phyloP scores from a whole-genome alignment of 2,329 filamentous ascomycete species.

The Zymoseptoria crescenta region DNA sequence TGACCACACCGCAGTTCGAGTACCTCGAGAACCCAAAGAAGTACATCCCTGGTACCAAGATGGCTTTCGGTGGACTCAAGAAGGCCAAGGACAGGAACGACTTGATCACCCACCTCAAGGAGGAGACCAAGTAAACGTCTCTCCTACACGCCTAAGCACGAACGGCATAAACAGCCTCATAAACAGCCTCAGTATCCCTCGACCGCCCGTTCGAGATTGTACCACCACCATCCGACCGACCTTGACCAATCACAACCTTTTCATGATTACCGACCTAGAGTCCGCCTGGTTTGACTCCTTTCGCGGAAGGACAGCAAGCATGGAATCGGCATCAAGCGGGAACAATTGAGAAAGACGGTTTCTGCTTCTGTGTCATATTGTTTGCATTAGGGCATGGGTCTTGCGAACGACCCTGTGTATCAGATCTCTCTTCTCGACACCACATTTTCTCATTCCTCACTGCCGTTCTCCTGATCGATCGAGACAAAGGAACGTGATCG shows the following conservation, averaged over 20 bases:
- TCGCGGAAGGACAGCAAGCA: background rate
- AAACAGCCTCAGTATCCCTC: too few species aligned
- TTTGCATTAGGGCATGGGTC: background rate
- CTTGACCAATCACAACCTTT: background rate
- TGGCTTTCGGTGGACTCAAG: slow-evolving; percentile 99
- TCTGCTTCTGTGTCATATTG: background rate
- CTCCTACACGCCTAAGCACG: background rate
- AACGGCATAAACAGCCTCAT: too few species aligned
- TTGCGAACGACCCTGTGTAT: background rate
- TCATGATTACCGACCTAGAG: background rate
- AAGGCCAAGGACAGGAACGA: slow-evolving; percentile 99
- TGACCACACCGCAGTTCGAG: slow-evolving; percentile 56
- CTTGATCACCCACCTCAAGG: slow-evolving; percentile 78
- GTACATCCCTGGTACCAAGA: slow-evolving; percentile 99
- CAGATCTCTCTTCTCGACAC: background rate
- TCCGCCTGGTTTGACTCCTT: background rate
- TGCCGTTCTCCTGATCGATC: background rate
- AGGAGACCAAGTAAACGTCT: slow-evolving; percentile 57
- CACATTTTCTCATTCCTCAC: background rate
- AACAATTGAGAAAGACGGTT: background rate
- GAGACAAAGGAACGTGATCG: too few species aligned
- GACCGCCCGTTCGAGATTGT: background rate
- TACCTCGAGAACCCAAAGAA: slow-evolving; percentile 99
- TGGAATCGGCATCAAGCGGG: background rate
- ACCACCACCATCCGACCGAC: background rate